Percentiles rank a stretch among this genome's conserved stretches.
These are phyloP conservation scores for Filobasidium floriforme DNA, from an alignment of 768 basidiomycete genomes.

Conservation along the genomic window DNA sequence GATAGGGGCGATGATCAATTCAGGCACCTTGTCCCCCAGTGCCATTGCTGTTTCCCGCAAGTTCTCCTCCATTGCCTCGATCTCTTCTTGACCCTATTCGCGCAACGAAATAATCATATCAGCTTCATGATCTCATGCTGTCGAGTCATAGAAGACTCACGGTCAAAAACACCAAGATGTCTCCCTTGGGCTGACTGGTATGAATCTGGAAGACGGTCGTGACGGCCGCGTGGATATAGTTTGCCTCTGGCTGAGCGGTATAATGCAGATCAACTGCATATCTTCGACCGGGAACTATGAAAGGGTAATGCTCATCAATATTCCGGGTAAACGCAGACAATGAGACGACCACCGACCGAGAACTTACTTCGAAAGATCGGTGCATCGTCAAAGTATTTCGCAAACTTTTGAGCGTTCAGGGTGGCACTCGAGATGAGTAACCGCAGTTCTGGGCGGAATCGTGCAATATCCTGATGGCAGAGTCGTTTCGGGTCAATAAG, in stretches of 20 bases:
- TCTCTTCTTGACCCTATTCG: constrained; percentile 89
- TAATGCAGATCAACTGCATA: constrained; percentile 98
- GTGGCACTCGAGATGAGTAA: constrained; percentile 87
- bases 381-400: constrained; percentile 91
- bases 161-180: constrained; percentile 94
- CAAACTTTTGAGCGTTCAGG: constrained; percentile 95
- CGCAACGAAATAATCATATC: neutral
- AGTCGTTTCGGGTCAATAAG: constrained; percentile 20
- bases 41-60: constrained; percentile 89
- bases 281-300: constrained; percentile 82
- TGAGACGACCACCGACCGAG: neutral
- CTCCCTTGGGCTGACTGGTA: constrained; percentile 94
- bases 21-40: constrained; percentile 88
- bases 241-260: constrained; percentile 97
- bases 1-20: constrained; percentile 92
- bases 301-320: constrained; percentile 23
- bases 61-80: constrained; percentile 94
- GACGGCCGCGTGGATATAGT: constrained; percentile 96
- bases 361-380: constrained; percentile 82
- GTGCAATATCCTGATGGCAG: constrained; percentile 71
- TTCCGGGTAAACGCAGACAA: neutral
- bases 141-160: constrained; percentile 49
- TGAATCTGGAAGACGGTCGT: constrained; percentile 99
- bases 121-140: constrained; percentile 9
- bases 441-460: constrained; percentile 88